A percentile compares a stretch with the other conserved stretches of the same genome.
Evolutionary conservation across 2,329 filamentous ascomycete species (phyloP).

Genomic region (Alternaria arborescens): DNA sequence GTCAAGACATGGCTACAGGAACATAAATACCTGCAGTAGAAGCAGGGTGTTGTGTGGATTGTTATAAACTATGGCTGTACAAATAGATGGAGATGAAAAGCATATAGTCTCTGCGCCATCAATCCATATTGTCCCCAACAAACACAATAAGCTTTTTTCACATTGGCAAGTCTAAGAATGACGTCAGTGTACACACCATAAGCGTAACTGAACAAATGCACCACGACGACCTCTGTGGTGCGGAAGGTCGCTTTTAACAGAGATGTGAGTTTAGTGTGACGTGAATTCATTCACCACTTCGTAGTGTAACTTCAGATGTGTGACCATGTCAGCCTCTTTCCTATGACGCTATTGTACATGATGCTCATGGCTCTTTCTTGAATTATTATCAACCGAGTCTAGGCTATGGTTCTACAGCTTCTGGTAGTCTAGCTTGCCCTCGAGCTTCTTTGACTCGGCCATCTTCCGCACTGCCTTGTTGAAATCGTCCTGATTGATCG

Average conservation of each 20-base stretch:
- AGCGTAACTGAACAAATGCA: neutral
- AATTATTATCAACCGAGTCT: constrained; percentile 19
- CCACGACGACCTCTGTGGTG: neutral
- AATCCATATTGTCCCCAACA: neutral
- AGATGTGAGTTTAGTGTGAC: neutral
- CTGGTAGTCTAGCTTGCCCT: constrained; percentile 97
- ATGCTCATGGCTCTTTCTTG: constrained; percentile 20
- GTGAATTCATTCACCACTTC: neutral
- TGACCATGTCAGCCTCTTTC: neutral
- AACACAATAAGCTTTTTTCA: neutral
- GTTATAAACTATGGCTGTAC: neutral
- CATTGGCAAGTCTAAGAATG: too few species aligned
- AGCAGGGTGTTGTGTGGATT: neutral
- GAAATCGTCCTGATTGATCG: constrained; percentile 98
- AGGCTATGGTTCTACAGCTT: constrained; percentile 70
- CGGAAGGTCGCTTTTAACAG: neutral
- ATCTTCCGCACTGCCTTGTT: constrained; percentile 99
- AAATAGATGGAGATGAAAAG: neutral
- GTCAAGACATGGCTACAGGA: constrained; percentile 76
- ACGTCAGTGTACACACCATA: too few species aligned
- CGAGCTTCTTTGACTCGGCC: constrained; percentile 95
- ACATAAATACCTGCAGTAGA: constrained; percentile 65
- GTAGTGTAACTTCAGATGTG: neutral
- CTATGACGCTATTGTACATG: constrained; percentile 14
- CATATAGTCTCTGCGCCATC: neutral